Base-by-base conservation (phyloP, 805 yeast genomes). In the Myxozyma neglecta region DNA sequence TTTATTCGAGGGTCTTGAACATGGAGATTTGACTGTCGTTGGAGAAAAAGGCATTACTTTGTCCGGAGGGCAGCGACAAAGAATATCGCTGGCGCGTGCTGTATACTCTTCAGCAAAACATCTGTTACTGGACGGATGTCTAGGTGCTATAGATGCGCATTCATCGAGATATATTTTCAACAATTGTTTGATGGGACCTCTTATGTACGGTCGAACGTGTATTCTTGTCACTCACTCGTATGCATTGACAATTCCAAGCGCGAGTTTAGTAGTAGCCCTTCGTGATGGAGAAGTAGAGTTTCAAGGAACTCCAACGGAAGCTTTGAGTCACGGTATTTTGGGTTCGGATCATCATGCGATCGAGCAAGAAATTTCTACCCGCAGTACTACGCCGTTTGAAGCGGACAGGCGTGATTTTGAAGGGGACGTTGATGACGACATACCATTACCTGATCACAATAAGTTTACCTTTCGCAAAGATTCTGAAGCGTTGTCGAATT, bases 11-110 rank as follows among this genome's bases (percentile, higher is more conserved):
- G 90, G 92, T 63, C 77, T 93, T 70, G 85, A 86, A 63, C 88
- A 86, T 58, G 97, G 98, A 65, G 99, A 93, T 76, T 81, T 83
- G 71, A 93, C 99, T 13, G 94, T 90, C 75, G 88, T 93, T 73
- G 99, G 98, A 73, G 99, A 93, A 76, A 92, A 93, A 78, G 99
- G 99, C 74, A 90, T 93, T 59, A 86, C 97, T 0, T 79, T 93
- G 60, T 90, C 97, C 29, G 99, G 98, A 69, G 98, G 98, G 61
- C 99, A 93, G 76, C 93, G 93, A 73, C 97, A 92, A 76, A 85
- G 98, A 75, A 92, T 93, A 39, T 90, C 97, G 0, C 79, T 93
- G 59, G 99, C 99, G 1, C 84, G 99, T 73, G 97, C 98, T 0
- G 77, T 93, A 66, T 93, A 93, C 73, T 90, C 96, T 1, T 83